Conservation (phyloP, 2,329 filamentous ascomycete species). For the Nannizzia gypsea region DNA sequence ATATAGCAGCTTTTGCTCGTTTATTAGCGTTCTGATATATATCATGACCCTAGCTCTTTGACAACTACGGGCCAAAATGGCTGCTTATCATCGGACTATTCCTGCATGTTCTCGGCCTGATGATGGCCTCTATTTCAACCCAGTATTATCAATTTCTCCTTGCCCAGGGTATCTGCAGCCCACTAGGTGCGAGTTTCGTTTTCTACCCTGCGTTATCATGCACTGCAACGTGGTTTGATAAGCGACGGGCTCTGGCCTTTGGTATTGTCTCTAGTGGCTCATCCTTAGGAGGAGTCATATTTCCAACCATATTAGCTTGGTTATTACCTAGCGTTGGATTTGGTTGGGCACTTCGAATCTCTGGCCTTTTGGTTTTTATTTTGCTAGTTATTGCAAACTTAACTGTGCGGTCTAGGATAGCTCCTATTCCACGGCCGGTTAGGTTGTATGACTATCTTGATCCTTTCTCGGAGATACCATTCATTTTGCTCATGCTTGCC, state of each 20-base stretch:
- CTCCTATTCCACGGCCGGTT: conserved; percentile 15
- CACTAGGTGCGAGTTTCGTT: conserved; percentile 40
- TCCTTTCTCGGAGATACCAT: conserved; percentile 38
- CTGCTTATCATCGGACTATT: conserved; percentile 42
- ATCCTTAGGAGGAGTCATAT: conserved; percentile 47
- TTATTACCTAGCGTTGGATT: conserved; percentile 44
- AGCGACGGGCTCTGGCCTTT: conserved; percentile 42
- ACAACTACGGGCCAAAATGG: conserved; percentile 49
- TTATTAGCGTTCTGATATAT: too few relatives aligned
- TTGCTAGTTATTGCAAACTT: conserved; percentile 43
- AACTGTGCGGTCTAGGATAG: conserved; percentile 40
- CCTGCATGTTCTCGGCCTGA: conserved; percentile 46
- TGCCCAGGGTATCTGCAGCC: conserved; percentile 43
- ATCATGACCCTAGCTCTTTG: conserved; percentile 46
- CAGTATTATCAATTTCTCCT: conserved; percentile 49
- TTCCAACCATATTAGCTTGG: conserved; percentile 49
- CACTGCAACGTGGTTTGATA: conserved; percentile 43
- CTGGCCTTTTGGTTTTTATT: conserved; percentile 50
- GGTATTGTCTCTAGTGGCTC: conserved; percentile 45
- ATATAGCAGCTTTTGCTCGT: too few relatives aligned
- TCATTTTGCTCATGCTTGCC: conserved; percentile 34
- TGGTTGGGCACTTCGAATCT: conserved; percentile 46
- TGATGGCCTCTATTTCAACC: conserved; percentile 45
- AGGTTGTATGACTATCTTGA: conserved; percentile 2
- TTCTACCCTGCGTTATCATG: conserved; percentile 35